phyloP scores from a whole-genome alignment of 2,329 filamentous ascomycete genomes.

The Tricladium varicosporioides region DNA sequence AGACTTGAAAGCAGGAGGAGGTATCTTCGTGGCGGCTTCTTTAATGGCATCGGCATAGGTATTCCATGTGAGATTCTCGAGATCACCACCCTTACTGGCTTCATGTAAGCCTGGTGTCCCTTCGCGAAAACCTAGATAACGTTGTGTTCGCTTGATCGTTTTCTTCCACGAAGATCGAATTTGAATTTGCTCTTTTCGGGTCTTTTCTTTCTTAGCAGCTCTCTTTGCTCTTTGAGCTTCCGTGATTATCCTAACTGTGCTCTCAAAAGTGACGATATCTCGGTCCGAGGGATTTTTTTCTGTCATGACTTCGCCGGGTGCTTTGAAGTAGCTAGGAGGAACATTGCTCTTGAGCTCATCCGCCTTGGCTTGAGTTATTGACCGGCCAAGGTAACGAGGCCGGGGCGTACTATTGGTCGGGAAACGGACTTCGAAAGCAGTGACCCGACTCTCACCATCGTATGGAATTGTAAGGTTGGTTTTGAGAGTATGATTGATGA shows the following conservation, averaged over 20 bases:
- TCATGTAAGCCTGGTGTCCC: conserved; percentile 3
- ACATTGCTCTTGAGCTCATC: conserved; percentile 30
- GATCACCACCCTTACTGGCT: conserved; percentile 22
- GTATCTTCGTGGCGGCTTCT: conserved; percentile 25
- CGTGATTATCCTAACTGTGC: conserved; percentile 52
- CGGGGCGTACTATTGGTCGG: conserved; percentile 55
- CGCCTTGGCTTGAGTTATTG: conserved; percentile 40
- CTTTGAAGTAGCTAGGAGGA: conserved; percentile 29
- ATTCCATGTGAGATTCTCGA: conserved; percentile 24
- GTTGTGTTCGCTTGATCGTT: conserved; percentile 62
- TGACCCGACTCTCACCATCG: conserved; percentile 40
- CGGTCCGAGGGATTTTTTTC: conserved; percentile 34
- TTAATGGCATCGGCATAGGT: conserved; percentile 29
- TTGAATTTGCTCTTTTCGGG: conserved; percentile 44
- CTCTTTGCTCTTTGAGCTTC: conserved; percentile 47
- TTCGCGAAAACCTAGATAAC: conserved; percentile 68
- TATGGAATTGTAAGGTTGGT: conserved; percentile 57
- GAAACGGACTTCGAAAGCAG: conserved; percentile 63
- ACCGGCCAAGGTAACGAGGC: conserved; percentile 66
- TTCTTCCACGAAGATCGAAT: conserved; percentile 52
- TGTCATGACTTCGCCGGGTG: conserved; percentile 27
- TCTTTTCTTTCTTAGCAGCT: conserved; percentile 46
- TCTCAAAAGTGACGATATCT: conserved; percentile 48
- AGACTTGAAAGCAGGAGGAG: conserved; percentile 40
- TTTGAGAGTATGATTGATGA: conserved; percentile 60